A percentile compares a stretch with the other conserved stretches of the same genome.
These are phyloP conservation scores for Sporisorium iseilematis-ciliati DNA, from an alignment of 1,284 basidiomycete species.

Conservation along the genomic window DNA sequence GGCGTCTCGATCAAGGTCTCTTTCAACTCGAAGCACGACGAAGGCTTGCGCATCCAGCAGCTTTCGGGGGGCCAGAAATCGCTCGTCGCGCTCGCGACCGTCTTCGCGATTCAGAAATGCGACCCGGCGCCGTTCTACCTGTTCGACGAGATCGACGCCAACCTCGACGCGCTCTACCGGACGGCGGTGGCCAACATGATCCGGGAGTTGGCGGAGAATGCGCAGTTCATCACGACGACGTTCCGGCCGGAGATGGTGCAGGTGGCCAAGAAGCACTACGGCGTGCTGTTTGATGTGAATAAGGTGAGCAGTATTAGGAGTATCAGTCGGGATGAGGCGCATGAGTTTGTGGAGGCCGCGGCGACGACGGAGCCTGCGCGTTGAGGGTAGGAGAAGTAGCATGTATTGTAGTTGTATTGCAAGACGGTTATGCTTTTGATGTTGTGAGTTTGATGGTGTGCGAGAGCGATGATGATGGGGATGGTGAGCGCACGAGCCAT, in stretches of 20 bases:
- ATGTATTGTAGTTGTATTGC: slow-evolving; percentile 4
- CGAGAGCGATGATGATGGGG: background rate
- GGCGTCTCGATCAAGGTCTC: slow-evolving; percentile 98
- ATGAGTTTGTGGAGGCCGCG: slow-evolving; percentile 82
- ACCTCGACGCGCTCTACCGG: slow-evolving; percentile 96
- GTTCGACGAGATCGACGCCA: slow-evolving; percentile 99
- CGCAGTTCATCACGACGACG: slow-evolving; percentile 98
- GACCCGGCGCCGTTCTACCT: slow-evolving; percentile 99
- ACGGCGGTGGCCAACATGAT: slow-evolving; percentile 98
- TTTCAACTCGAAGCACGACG: slow-evolving; percentile 97
- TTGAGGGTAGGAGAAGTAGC: background rate
- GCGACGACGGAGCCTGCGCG: slow-evolving; percentile 41
- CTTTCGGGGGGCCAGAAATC: slow-evolving; percentile 98
- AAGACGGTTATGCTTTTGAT: background rate
- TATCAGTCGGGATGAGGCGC: slow-evolving; percentile 85
- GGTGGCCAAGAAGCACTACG: slow-evolving; percentile 94
- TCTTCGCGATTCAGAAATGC: slow-evolving; percentile 99
- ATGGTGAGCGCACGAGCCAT: slow-evolving; percentile 8
- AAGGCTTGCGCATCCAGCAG: slow-evolving; percentile 94
- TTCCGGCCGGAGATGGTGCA: slow-evolving; percentile 97
- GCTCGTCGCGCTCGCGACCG: slow-evolving; percentile 92
- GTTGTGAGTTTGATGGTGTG: background rate
- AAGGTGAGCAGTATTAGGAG: slow-evolving; percentile 85
- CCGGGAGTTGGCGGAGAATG: slow-evolving; percentile 83
- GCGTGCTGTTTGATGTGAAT: slow-evolving; percentile 97